Evolutionary conservation across 768 basidiomycete species (phyloP), one percentile per base, ranked within the genome.

Genomic region (Lactarius pseudohatsudake): DNA sequence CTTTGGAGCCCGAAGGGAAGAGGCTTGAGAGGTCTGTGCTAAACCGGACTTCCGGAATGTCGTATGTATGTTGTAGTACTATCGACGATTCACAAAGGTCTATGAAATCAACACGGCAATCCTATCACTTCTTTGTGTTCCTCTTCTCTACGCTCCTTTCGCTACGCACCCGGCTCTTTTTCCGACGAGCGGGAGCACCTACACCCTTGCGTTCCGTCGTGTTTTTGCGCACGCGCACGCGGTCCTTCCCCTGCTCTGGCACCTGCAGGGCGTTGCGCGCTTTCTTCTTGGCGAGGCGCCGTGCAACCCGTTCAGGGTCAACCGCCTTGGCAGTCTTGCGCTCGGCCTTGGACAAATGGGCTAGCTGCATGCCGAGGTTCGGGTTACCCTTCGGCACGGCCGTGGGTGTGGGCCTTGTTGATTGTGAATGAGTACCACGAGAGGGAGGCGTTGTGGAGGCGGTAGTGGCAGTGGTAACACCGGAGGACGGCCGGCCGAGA

Each of bases 211-310:
- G 75, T 72, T 77, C 79, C 74, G 63, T 64, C 32, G 71, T 62
- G 22, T 74, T 67, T 74, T 84, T 86, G 71, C 84, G 77, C 26
- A 80, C 80, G 50, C 85, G 78, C 66, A 81, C 80, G 59, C 83
- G 76, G 20, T 82, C 80, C 73, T 81, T 84, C 30, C 72, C 77
- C 64, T 75, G 74, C 32, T 74, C 57, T 64, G 77, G 76, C 5
- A 79, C 75, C 30, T 72, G 77, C 74, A 90, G 80, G 45, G 80
- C 75, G 71, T 81, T 82, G 70, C 88, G 81, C 40, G 86, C 84
- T 77, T 90, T 90, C 79, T 97, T 97, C 85, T 98, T 97, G 50
- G 92, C 94, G 76, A 95, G 74, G 64, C 96, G 81, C 57, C 96
- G 80, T 50, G 89, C 90, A 50, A 94, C 81, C 32, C 96, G 88